Evolutionary conservation across 225 moss, liverwort and hornwort species (phyloP).

Genomic region (Antitrichia curtipendula): DNA sequence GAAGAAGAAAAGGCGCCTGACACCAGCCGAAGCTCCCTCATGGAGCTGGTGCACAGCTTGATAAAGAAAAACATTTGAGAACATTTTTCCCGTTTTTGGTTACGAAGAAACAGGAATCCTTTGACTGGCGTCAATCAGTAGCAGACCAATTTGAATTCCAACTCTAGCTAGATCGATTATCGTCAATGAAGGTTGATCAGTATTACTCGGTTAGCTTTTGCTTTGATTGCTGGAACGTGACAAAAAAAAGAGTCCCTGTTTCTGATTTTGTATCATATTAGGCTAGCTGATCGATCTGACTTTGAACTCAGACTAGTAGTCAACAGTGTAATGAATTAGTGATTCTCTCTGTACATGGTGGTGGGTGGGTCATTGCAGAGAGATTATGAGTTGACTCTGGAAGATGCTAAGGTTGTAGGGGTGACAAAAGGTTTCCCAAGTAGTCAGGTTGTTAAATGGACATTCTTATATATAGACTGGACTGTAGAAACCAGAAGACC

Average conservation of each 20-base stretch:
- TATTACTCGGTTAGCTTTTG: not conserved
- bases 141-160: not conserved
- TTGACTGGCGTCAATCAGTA: not conserved
- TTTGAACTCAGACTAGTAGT: not conserved
- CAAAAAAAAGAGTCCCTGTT: not conserved
- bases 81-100: not conserved
- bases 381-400: not conserved
- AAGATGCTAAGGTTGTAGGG: not conserved
- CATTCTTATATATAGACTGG: slow-evolving; percentile 8
- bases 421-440: not conserved
- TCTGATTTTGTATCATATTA: not conserved
- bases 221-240: not conserved
- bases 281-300: not conserved
- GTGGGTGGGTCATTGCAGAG: not conserved
- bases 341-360: not conserved
- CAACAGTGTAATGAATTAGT: not conserved
- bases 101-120: not conserved
- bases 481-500: not conserved
- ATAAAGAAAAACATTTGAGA: not conserved
- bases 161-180: not conserved
- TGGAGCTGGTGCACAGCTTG: slow-evolving; percentile 13
- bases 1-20: slow-evolving; percentile 26
- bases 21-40: not conserved
- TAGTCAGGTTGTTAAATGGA: not conserved
- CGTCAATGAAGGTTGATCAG: not conserved